Evolutionary conservation across 331 rosid species (phyloP).

Genomic region (Stylosanthes scabra): DNA sequence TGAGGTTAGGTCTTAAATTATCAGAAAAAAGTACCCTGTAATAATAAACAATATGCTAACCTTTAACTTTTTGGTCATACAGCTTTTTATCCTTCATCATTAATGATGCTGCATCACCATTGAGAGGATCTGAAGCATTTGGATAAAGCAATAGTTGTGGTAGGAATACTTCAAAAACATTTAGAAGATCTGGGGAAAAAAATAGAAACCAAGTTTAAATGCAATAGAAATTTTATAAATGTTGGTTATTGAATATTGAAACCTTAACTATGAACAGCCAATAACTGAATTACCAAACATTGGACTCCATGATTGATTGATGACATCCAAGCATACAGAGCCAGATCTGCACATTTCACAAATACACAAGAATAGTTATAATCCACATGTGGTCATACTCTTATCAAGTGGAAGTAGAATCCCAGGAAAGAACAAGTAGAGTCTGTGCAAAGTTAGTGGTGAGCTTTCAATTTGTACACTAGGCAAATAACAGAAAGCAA

Average conservation of each 20-base stretch:
- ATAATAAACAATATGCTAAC: constrained; percentile 43
- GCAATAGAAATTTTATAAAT: not conserved
- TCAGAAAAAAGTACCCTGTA: not conserved
- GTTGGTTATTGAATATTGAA: constrained; percentile 21
- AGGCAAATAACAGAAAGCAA: constrained; percentile 1
- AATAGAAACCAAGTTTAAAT: constrained; percentile 35
- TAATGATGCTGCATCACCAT: constrained; percentile 81
- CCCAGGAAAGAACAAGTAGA: not conserved
- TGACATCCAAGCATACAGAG: constrained; percentile 92
- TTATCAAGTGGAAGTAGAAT: constrained; percentile 31
- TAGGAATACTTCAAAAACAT: constrained; percentile 90
- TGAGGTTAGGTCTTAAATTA: constrained; percentile 5
- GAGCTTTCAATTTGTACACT: not conserved
- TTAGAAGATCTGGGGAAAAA: constrained; percentile 71
- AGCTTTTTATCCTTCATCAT: constrained; percentile 86
- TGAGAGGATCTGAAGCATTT: constrained; percentile 83
- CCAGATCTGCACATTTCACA: constrained; percentile 82
- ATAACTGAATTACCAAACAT: constrained; percentile 75
- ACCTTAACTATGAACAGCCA: constrained; percentile 26
- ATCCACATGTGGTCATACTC: constrained; percentile 30
- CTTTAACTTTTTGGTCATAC: constrained; percentile 93
- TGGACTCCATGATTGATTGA: constrained; percentile 98
- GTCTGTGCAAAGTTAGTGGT: not conserved
- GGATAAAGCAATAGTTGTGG: constrained; percentile 97
- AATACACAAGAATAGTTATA: constrained; percentile 42